Conservation (phyloP, 495 filamentous ascomycete species). For the Aspergillus sparsus region DNA sequence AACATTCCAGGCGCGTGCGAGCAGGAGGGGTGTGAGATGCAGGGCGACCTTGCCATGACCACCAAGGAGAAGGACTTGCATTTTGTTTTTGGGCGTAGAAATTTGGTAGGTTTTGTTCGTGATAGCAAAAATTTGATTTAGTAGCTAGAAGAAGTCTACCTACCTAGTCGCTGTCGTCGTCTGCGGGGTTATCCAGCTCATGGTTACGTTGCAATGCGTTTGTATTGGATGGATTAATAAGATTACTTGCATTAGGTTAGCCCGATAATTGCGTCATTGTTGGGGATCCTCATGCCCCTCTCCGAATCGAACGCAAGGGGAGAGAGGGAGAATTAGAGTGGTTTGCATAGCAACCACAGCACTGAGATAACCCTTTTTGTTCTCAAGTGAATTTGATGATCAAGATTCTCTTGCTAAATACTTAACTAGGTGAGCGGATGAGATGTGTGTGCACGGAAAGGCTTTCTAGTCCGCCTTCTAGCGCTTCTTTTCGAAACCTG, state of each 20-base stretch:
- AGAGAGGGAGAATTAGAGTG: too few relatives aligned
- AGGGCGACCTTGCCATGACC: conserved; percentile 80
- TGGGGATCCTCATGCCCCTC: not conserved
- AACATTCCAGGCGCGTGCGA: conserved; percentile 70
- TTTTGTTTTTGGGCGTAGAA: conserved; percentile 18
- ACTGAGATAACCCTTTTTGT: too few relatives aligned
- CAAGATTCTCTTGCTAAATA: too few relatives aligned
- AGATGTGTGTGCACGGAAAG: not conserved
- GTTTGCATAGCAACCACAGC: not conserved
- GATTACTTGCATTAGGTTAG: not conserved
- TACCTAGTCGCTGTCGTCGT: not conserved
- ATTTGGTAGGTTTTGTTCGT: not conserved
- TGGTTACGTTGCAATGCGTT: not conserved
- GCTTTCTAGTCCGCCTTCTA: not conserved
- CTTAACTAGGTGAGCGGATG: not conserved
- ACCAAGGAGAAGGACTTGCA: conserved; percentile 72
- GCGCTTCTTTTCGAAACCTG: not conserved
- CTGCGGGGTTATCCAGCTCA: not conserved
- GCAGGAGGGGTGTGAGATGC: conserved; percentile 73
- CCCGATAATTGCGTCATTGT: conserved; percentile 1
- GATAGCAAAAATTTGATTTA: not conserved
- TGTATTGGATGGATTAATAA: conserved; percentile 3
- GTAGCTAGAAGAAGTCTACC: not conserved
- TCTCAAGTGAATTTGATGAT: too few relatives aligned
- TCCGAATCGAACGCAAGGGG: too few relatives aligned